Evolutionary conservation across 1,284 basidiomycete genomes (phyloP), one percentile per base, ranked within the genome.

Genomic region (Irpex rosettiformis): DNA sequence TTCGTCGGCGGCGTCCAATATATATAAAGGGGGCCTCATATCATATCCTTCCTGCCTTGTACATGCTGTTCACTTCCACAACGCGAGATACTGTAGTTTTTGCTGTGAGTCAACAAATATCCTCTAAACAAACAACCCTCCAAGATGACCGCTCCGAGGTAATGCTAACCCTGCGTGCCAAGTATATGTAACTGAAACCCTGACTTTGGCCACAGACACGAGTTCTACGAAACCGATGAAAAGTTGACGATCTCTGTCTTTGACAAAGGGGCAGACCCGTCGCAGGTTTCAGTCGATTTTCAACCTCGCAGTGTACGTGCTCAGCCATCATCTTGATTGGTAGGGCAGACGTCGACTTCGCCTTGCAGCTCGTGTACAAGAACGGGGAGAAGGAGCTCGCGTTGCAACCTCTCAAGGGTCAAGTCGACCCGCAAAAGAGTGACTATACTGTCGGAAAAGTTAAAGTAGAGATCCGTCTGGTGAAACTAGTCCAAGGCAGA

Each of bases 201-300:
- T 10, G 43, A 47, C 43, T 33, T 53, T 25, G 18, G 37, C 28
- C 57, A 18, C 61, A 94, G 93, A 72, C 85, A 94, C 75, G 92
- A 94, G 71, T 95, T 90, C 73, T 95, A 94, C 73, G 93, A 95
- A 73, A 89, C 86, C 2, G 88, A 93, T 61, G 85, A 90, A 57
- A 80, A 75, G 62, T 70, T 94, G 58, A 91, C 80, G 10, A 70
- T 94, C 65, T 87, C 89, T 55, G 75, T 95, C 65, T 94, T 94
- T 69, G 85, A 94, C 74, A 85, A 86, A 67, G 86, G 85, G 61
- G 90, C 84, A 29, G 84, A 91, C 70, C 82, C 88, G 13, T 77
- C 76, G 16, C 70, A 81, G 62, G 85, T 93, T 55, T 75, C 77
- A 10, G 73, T 95, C 62, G 70, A 77, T 43, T 88, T 93, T 63